phyloP scores from a whole-genome alignment of 2,329 filamentous ascomycete genomes.

The Myriosclerotinia scirpicola region DNA sequence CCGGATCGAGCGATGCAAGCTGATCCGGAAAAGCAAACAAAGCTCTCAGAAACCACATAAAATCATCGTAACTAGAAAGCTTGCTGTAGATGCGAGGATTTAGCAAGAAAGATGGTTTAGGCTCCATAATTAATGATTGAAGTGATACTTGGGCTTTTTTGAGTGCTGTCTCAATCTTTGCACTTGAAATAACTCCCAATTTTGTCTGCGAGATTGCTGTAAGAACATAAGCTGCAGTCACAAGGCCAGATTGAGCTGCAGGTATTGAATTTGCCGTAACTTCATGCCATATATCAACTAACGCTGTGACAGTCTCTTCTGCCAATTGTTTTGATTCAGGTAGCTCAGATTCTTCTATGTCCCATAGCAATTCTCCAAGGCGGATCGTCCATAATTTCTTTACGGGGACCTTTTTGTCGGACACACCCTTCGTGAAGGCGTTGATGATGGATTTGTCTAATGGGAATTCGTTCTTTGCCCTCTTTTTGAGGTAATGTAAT shows the following conservation, averaged over 20 bases:
- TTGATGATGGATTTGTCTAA: slow-evolving; percentile 68
- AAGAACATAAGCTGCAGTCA: slow-evolving; percentile 75
- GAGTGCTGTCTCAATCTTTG: slow-evolving; percentile 55
- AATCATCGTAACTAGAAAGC: slow-evolving; percentile 69
- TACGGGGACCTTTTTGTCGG: slow-evolving; percentile 78
- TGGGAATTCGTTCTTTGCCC: slow-evolving; percentile 60
- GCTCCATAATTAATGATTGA: slow-evolving; percentile 66
- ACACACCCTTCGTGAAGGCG: slow-evolving; percentile 74
- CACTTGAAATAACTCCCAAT: slow-evolving; percentile 53
- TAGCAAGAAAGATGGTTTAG: slow-evolving; percentile 84
- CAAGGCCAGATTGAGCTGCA: slow-evolving; percentile 78
- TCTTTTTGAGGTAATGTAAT: slow-evolving; percentile 60
- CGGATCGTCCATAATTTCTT: slow-evolving; percentile 79
- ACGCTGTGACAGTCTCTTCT: slow-evolving; percentile 53
- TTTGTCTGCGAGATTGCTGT: slow-evolving; percentile 59
- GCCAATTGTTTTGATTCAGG: slow-evolving; percentile 54
- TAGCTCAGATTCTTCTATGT: slow-evolving; percentile 48
- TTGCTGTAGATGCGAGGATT: slow-evolving; percentile 85
- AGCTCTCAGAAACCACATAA: slow-evolving; percentile 73
- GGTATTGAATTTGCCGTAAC: slow-evolving; percentile 73
- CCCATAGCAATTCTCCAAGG: slow-evolving; percentile 68
- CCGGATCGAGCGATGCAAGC: slow-evolving; percentile 48
- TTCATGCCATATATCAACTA: slow-evolving; percentile 75
- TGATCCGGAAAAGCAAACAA: slow-evolving; percentile 60
- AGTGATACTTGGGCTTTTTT: slow-evolving; percentile 64